Conservation (phyloP, 108 stramenopile species). For the Skeletonema menzelii region DNA sequence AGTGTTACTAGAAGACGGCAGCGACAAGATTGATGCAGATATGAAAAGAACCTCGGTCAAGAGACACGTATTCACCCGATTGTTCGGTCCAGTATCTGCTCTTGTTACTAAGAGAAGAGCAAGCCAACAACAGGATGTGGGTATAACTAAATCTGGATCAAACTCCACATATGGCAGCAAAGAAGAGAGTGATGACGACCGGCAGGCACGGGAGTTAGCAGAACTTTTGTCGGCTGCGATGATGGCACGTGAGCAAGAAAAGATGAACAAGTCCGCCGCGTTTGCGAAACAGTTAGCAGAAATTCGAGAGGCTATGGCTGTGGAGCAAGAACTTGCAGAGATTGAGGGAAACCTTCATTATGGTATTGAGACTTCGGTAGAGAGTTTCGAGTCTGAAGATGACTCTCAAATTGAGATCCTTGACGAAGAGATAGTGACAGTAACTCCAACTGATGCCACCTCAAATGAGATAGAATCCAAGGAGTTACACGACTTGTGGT, state of each 20-base stretch:
- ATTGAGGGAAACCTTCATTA: neutral
- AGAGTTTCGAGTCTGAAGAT: neutral
- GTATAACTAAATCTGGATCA: neutral
- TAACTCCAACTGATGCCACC: neutral
- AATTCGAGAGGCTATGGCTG: neutral
- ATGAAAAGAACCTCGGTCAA: neutral
- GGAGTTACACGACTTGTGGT: conserved; percentile 6
- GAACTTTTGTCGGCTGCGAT: neutral
- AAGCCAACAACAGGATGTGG: neutral
- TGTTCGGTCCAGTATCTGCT: neutral
- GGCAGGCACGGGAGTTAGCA: neutral
- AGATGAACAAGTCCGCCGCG: neutral
- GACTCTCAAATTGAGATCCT: neutral
- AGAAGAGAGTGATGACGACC: neutral
- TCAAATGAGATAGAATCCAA: neutral
- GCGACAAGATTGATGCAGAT: neutral
- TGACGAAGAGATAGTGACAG: neutral
- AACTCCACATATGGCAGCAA: neutral
- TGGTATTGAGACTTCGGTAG: neutral
- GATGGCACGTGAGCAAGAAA: neutral
- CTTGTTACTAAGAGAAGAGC: neutral
- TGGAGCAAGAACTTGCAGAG: neutral
- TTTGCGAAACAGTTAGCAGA: neutral
- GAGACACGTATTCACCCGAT: neutral
- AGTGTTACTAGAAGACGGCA: neutral